Evolutionary conservation across 1,284 basidiomycete species (phyloP).

Genomic region (Ganoderma resinaceum): DNA sequence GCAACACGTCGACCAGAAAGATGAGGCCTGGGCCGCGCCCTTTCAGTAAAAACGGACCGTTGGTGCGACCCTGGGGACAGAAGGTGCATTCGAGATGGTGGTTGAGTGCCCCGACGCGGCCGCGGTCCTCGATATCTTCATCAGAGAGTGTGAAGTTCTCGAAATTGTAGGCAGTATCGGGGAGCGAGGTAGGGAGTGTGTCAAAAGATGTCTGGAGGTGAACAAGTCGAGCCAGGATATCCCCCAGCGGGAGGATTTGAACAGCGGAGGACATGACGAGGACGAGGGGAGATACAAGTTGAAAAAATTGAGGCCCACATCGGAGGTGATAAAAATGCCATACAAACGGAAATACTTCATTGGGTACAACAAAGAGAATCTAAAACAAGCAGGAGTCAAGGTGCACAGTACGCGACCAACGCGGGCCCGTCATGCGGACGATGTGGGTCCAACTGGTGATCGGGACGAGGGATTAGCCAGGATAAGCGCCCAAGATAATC

Average conservation of each 20-base stretch:
- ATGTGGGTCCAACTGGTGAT: not conserved
- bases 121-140: not conserved
- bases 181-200: not conserved
- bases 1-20: not conserved
- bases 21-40: conserved; percentile 17
- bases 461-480: not conserved
- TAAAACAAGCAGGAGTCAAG: not conserved
- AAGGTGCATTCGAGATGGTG: conserved; percentile 12
- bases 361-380: not conserved
- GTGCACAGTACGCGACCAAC: not conserved
- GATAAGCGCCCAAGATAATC: not conserved
- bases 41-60: conserved; percentile 8
- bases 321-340: not conserved
- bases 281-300: no score
- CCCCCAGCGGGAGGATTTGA: no score
- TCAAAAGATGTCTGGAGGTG: not conserved
- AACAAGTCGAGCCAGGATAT: not conserved
- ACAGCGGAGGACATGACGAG: no score
- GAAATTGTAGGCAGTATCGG: not conserved
- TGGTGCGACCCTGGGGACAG: conserved; percentile 14
- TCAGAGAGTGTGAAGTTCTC: not conserved
- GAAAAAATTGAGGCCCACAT: no score
- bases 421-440: not conserved
- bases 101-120: conserved; percentile 11
- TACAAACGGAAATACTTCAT: not conserved